These are phyloP conservation scores for Incumbomyces lentus DNA, from an alignment of 2,329 filamentous ascomycete species.

Conservation along the genomic window DNA sequence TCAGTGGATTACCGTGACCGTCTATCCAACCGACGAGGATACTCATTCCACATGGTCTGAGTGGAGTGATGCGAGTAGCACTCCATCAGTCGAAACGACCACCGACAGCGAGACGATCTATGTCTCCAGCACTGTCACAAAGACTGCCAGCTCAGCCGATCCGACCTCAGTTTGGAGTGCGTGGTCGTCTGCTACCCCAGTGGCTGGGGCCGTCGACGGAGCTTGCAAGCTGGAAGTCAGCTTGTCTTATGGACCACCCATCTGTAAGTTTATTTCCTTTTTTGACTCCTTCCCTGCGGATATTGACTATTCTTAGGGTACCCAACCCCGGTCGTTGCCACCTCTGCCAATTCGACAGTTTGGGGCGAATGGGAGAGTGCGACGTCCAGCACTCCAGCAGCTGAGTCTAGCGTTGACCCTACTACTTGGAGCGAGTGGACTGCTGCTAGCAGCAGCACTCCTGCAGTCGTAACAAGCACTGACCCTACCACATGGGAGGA, in stretches of 20 bases:
- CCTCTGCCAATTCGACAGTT: conserved; percentile 3
- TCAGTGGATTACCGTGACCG: conserved; percentile 5
- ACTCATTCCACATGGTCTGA: conserved; percentile 1
- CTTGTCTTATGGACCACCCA: conserved; percentile 18
- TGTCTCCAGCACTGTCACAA: conserved; percentile 4
- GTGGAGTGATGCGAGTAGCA: not conserved
- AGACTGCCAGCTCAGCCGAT: not conserved
- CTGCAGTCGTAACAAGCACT: conserved; percentile 22
- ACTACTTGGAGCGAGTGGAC: conserved; percentile 14
- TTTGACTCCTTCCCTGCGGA: too few relatives aligned
- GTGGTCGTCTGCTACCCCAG: conserved; percentile 5
- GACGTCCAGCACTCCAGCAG: conserved; percentile 18
- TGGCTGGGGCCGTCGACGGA: conserved; percentile 5
- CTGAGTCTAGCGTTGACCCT: conserved; percentile 20
- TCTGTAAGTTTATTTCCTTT: conserved; percentile 13
- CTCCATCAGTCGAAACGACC: not conserved
- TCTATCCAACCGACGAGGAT: not conserved
- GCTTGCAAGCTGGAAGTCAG: conserved; percentile 14
- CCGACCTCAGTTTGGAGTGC: conserved; percentile 5
- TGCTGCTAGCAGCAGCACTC: conserved; percentile 17
- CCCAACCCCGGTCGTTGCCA: conserved; percentile 11
- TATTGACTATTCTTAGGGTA: conserved; percentile 8
- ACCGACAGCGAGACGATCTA: conserved; percentile 1
- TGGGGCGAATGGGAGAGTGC: conserved; percentile 13
- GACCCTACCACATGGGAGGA: conserved; percentile 10